Base-by-base conservation (phyloP, 371 early-diverging fungal genomes). In the Gilbertella persicaria region DNA sequence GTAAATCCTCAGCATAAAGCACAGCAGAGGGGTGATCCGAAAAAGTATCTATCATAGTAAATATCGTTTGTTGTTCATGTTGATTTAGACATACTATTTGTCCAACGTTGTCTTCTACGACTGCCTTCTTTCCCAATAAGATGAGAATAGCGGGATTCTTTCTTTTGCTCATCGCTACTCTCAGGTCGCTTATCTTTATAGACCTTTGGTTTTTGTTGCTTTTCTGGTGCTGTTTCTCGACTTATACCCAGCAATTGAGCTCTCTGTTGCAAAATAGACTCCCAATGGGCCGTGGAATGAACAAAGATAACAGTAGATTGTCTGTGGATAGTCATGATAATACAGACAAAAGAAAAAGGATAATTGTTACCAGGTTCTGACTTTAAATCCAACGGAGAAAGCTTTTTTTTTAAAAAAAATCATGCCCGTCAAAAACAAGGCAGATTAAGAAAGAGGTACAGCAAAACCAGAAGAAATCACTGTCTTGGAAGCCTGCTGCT, bases 111-210 rank as follows among this genome's bases (percentile, higher is more conserved):
- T 43, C 66, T 48, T 41, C 69, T 52, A 23, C 72, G 55, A 41
- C 61, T 67, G 13, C 66, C 66, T 45, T 67, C 72, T 51, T 62
- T 71, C 5, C 72, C 72, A 40, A 58, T 62, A 13, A 63, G 30
- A 2, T 46, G 53, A 41, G 54, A 58, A 4, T 52, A 39, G 3
- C 45, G 55, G 17, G 48, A 50, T 17, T 60, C 55, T 8, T 47
- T 38, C 23, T 39, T 10, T n/a, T n/a, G n/a, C n/a, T n/a, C n/a
- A n/a, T n/a, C n/a, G n/a, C n/a, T n/a, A n/a, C n/a, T n/a, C n/a
- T n/a, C n/a, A n/a, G n/a, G n/a, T n/a, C n/a, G n/a, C n/a, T n/a
- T n/a, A n/a, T n/a, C n/a, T n/a, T n/a, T n/a, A n/a, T n/a, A n/a
- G n/a, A n/a, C 26, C 24, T 42, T 29, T 39, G 26, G 39, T 26